phyloP scores from a whole-genome alignment of 345 rosid species.

The Hibiscus syriacus region DNA sequence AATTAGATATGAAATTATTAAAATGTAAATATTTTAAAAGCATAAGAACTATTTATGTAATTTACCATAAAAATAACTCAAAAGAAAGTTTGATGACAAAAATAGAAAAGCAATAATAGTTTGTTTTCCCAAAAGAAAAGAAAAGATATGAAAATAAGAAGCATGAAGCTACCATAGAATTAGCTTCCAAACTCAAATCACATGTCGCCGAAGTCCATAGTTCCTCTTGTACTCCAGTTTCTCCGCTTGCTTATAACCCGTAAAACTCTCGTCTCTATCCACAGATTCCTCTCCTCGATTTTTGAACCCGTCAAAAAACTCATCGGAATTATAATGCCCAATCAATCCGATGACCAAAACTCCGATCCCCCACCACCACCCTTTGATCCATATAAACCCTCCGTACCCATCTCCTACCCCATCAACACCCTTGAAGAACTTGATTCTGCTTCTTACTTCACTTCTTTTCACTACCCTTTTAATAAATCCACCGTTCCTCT shows the following conservation, averaged over 20 bases:
- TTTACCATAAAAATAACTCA: no score
- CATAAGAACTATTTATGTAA: no score
- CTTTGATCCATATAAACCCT: conserved; percentile 42
- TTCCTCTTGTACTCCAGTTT: not conserved
- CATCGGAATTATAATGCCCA: conserved; percentile 9
- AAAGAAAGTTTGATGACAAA: no score
- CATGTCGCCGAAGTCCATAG: not conserved
- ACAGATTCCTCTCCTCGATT: conserved; percentile 21
- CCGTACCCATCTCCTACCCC: conserved; percentile 66
- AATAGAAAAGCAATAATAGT: no score
- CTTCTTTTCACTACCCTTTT: conserved; percentile 73
- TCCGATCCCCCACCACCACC: conserved; percentile 21
- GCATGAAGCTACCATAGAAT: no score
- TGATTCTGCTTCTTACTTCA: conserved; percentile 48
- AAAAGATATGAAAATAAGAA: no score
- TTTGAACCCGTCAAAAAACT: conserved; percentile 2
- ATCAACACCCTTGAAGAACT: conserved; percentile 58
- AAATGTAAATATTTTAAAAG: no score
- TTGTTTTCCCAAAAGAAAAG: no score
- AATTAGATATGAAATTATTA: no score
- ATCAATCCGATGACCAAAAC: conserved; percentile 18
- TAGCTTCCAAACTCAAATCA: no score
- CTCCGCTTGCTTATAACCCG: conserved; percentile 24
- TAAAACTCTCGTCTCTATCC: conserved; percentile 22
- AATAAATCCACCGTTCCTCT: conserved; percentile 54